Base-by-base conservation (phyloP, 768 basidiomycete genomes). In the Kwoniella sp. region DNA sequence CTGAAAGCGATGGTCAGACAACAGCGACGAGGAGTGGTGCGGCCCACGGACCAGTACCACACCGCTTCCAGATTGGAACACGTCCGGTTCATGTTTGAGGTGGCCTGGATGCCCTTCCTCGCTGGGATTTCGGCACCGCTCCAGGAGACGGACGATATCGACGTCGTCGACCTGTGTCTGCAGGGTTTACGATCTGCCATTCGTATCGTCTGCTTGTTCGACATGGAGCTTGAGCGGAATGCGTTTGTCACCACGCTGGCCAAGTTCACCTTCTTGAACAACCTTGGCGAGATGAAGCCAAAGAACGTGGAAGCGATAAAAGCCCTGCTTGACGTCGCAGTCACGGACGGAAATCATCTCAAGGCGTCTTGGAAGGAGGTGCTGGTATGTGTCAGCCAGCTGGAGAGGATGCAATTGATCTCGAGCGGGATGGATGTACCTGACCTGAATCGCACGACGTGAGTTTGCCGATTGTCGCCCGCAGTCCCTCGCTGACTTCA, bases 251-350 rank as follows among this genome's bases (percentile, higher is more conserved):
- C 92, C 17, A 99, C 95, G 0, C 79, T 99, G 17, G 85, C 80
- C 31, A 99, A 98, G 73, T 96, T 98, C 74, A 99, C 95, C 0
- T 95, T 95, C 80, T 79, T 98, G 58, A 96, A 88, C 74, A 98
- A 99, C 69, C 77, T 98, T 4, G 90, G 91, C 48, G 95, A 98
- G 78, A 99, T 99, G 95, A 92, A 90, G 76, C 81, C 89, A 28
- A 98, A 98, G 79, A 98, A 98, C 70, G 95, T 99, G 83, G 95
- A 98, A 71, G 95, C 93, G 5, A 96, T 99, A 77, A 98, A 96
- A 75, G 77, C 89, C 2, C 79, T 99, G 45, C 78, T 99, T 10
- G 95, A 98, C 67, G 83, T 99, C 37, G 93, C 95, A 14, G 86
- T 93, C 33, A 86, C 83, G n/a, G 92, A 99, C 71, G 95, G 95